Evolutionary conservation across 1,139 yeast genomes (phyloP), one percentile per base, ranked within the genome.

Genomic region (Blastobotrys elegans): DNA sequence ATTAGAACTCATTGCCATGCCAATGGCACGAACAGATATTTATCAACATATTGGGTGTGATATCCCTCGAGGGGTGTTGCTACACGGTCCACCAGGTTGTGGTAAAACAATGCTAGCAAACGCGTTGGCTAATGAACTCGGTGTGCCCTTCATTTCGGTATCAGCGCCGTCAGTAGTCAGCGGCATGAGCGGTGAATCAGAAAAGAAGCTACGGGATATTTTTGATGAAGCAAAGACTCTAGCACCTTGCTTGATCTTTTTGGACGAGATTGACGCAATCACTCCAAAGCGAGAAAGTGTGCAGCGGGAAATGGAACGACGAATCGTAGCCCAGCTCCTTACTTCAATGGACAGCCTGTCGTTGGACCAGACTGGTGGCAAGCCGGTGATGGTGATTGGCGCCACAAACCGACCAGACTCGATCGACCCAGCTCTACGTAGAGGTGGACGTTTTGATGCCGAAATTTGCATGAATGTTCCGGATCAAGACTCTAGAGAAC

Each of bases 121-220:
- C 65, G 97, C 97, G 0, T 72, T 92, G 36, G 98, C 98, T 1
- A 96, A 96, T 26, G 97, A 92, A 62, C 73, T 92, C 38, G 87
- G 88, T 54, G 96, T 92, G 0, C 97, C 98, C 0, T 92, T 94
- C 61, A 80, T 92, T 26, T 84, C 85, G 43, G 76, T 92, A 1
- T 85, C 96, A 18, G 98, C 99, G 0, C 98, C 98, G 1, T 85
- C 96, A 0, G 88, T 94, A 5, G 97, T 92, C 0, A 86, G 96
- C 50, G 98, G 99, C n/a, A 92, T 92, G 98, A 87, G 96, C n/a
- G 98, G 98, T 40, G 99, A 92, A 66, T 82, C 94, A 50, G 98
- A 94, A 64, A 92, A 92, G 71, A 90, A 90, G 63, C 74, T 92
- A 16, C 74, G 98, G 53, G 98, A 92, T 53, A 73, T 92, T 35